phyloP scores from a whole-genome alignment of 208 protist genomes.

The Leishmania martiniquensis region DNA sequence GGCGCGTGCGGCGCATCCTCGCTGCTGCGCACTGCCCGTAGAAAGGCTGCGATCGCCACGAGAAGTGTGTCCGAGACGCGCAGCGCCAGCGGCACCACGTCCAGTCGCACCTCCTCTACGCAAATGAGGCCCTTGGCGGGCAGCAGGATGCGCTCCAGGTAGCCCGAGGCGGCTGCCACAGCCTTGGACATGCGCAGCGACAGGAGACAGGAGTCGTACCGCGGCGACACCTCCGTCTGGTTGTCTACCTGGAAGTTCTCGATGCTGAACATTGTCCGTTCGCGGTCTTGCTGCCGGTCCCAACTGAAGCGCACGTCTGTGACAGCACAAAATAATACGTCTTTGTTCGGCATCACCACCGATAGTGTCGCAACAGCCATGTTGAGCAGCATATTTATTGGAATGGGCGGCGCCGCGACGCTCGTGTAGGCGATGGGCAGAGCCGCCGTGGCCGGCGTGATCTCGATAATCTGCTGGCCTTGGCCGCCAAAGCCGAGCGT shows the following conservation, averaged over 20 bases:
- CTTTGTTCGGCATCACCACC: constrained; percentile 58
- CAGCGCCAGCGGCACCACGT: constrained; percentile 75
- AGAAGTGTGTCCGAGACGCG: constrained; percentile 86
- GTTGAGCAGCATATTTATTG: constrained; percentile 68
- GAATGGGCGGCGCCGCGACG: constrained; percentile 38
- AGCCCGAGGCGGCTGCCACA: constrained; percentile 48
- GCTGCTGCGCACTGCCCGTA: constrained; percentile 21
- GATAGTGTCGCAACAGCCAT: constrained; percentile 65
- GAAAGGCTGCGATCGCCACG: constrained; percentile 54
- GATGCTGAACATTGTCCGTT: constrained; percentile 66
- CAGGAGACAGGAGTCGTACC: constrained; percentile 74
- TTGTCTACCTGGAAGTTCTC: constrained; percentile 91
- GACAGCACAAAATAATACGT: constrained; percentile 75
- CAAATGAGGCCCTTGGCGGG: constrained; percentile 64
- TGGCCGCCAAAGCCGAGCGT: constrained; percentile 48
- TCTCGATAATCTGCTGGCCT: constrained; percentile 71
- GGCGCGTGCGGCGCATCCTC: background rate
- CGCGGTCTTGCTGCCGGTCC: constrained; percentile 47
- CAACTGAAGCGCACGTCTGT: constrained; percentile 70
- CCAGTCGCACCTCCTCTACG: constrained; percentile 76
- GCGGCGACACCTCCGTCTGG: constrained; percentile 76
- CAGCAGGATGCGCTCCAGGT: constrained; percentile 57
- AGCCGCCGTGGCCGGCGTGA: constrained; percentile 25
- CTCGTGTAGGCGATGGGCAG: constrained; percentile 20
- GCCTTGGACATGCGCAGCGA: constrained; percentile 53